These are phyloP conservation scores for Quercus berberidifolia DNA, from an alignment of 306 rosid species.

Conservation along the genomic window DNA sequence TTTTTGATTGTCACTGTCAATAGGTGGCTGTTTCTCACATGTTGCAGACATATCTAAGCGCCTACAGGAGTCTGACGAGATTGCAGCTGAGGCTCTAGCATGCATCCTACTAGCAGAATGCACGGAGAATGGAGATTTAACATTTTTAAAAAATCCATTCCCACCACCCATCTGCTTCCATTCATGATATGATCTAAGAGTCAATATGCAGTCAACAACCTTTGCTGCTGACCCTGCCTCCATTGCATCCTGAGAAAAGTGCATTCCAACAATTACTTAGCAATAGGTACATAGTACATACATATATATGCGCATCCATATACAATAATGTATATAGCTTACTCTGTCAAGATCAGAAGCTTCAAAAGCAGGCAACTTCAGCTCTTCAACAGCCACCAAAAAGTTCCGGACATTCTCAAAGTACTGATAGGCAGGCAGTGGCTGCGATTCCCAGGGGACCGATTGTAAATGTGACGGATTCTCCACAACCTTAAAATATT, in stretches of 20 bases:
- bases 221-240: constrained; percentile 68
- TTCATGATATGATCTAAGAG: constrained; percentile 69
- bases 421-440: constrained; percentile 92
- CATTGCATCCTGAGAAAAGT: constrained; percentile 58
- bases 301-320: constrained; percentile 5
- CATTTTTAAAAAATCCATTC: constrained; percentile 44
- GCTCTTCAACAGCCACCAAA: constrained; percentile 61
- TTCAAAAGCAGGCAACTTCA: constrained; percentile 84
- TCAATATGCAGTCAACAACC: constrained; percentile 83
- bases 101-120: constrained; percentile 50
- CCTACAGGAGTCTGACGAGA: constrained; percentile 59
- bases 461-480: constrained; percentile 49
- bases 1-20: constrained; percentile 31
- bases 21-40: constrained; percentile 38
- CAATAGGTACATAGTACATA: constrained; percentile 10
- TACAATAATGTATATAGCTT: constrained; percentile 6
- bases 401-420: constrained; percentile 92
- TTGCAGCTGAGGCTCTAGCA: constrained; percentile 44
- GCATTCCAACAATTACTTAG: neutral
- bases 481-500: constrained; percentile 74
- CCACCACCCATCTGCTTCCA: constrained; percentile 46
- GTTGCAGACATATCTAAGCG: constrained; percentile 62
- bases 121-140: constrained; percentile 65
- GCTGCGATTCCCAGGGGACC: constrained; percentile 61
- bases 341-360: constrained; percentile 96